Conservation (phyloP, 106 monocot genomes). For the Apostasia shenzhenica region DNA sequence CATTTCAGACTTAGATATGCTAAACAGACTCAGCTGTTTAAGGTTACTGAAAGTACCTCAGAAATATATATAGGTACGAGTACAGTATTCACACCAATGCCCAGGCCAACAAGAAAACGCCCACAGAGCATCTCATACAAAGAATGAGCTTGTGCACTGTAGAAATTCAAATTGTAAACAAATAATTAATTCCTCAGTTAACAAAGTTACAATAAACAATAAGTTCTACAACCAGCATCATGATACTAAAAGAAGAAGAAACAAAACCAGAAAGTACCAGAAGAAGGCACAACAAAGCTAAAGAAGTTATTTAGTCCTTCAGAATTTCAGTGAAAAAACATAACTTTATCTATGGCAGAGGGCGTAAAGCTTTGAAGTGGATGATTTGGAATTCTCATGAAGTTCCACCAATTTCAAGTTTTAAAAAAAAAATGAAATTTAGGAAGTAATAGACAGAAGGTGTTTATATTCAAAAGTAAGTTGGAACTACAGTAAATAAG, state of each 20-base stretch:
- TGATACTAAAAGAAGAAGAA: too few species aligned
- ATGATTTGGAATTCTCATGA: background rate
- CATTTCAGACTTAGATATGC: too few species aligned
- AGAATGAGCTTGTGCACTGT: conserved; percentile 83
- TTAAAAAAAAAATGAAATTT: background rate
- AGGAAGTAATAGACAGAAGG: too few species aligned
- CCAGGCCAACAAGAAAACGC: conserved; percentile 89
- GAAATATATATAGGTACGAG: conserved; percentile 85
- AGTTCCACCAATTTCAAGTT: background rate
- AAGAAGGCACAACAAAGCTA: too few species aligned
- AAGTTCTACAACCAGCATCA: too few species aligned
- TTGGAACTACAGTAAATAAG: background rate
- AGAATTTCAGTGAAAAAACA: too few species aligned
- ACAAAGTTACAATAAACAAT: too few species aligned
- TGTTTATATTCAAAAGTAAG: background rate
- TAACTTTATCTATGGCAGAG: too few species aligned
- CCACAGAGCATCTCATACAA: conserved; percentile 79
- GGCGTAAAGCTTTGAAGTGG: too few species aligned
- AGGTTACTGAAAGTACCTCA: conserved; percentile 39
- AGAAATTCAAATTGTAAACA: background rate
- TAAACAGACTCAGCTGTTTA: too few species aligned
- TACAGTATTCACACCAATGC: conserved; percentile 83
- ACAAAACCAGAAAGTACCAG: too few species aligned
- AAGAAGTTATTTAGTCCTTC: too few species aligned
- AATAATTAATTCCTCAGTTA: background rate